Conservation (phyloP, 805 yeast species). For the Yarrowia divulgata region DNA sequence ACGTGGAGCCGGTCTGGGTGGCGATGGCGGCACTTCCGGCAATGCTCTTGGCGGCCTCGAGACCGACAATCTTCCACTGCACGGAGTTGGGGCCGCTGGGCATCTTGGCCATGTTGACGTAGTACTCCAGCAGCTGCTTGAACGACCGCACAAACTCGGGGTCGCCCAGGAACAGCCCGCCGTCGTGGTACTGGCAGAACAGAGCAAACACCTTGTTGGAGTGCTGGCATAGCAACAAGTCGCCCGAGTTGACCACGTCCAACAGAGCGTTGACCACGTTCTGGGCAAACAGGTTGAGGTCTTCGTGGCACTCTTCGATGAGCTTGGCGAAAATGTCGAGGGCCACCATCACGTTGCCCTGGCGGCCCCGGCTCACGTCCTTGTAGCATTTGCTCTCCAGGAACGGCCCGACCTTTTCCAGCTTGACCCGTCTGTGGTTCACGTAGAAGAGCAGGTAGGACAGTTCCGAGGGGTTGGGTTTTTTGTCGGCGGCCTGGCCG, state of each 20-base stretch:
- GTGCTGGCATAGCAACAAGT: slow-evolving; percentile 63
- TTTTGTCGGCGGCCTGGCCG: slow-evolving; percentile 83
- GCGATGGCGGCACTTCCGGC: slow-evolving; percentile 50
- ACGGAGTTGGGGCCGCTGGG: slow-evolving; percentile 40
- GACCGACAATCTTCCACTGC: slow-evolving; percentile 49
- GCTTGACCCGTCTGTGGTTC: slow-evolving; percentile 83
- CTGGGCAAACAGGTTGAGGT: slow-evolving; percentile 80
- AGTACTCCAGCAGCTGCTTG: slow-evolving; percentile 47
- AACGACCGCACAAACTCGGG: slow-evolving; percentile 61
- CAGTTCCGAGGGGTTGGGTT: slow-evolving; percentile 90
- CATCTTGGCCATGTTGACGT: slow-evolving; percentile 36
- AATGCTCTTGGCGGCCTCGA: slow-evolving; percentile 55
- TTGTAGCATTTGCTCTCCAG: slow-evolving; percentile 64
- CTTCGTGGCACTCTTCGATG: slow-evolving; percentile 78
- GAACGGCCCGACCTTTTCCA: slow-evolving; percentile 83
- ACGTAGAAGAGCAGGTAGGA: slow-evolving; percentile 89
- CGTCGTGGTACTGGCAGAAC: slow-evolving; percentile 63
- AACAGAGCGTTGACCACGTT: slow-evolving; percentile 68
- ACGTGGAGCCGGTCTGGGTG: slow-evolving; percentile 47
- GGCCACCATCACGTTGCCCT: slow-evolving; percentile 87
- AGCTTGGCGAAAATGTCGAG: slow-evolving; percentile 71
- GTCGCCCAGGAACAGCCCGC: slow-evolving; percentile 71
- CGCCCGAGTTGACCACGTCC: slow-evolving; percentile 61
- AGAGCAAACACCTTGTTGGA: slow-evolving; percentile 47
- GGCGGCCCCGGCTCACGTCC: slow-evolving; percentile 66